A percentile compares a stretch with the other conserved stretches of the same genome.
These are phyloP conservation scores for Pinus albicaulis DNA, from an alignment of 75 land plant genomes.

Conservation along the genomic window DNA sequence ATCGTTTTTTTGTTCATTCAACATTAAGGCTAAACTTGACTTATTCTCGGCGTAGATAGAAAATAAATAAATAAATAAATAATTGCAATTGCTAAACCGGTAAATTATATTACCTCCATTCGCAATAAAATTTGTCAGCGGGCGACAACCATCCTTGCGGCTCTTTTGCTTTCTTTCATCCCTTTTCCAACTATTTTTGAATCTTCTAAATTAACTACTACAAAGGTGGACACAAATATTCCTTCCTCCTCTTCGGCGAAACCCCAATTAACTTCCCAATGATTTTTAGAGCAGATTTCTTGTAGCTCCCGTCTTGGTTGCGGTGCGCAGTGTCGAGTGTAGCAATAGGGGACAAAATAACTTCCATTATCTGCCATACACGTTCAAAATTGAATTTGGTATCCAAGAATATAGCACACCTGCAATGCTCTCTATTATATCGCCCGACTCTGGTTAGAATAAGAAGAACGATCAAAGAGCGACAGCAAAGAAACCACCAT, in stretches of 20 bases:
- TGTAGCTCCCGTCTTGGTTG: conserved; percentile 40
- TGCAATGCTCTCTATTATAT: conserved; percentile 50
- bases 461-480: neutral
- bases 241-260: conserved; percentile 3
- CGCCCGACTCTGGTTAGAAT: conserved; percentile 19
- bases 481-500: too few relatives aligned
- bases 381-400: conserved; percentile 30
- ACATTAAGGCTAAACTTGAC: too few relatives aligned
- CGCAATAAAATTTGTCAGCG: conserved; percentile 12
- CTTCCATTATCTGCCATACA: conserved; percentile 45
- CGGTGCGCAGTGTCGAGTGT: conserved; percentile 36
- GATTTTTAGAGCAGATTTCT: conserved; percentile 26
- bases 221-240: conserved; percentile 2
- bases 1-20: too few relatives aligned
- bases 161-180: conserved; percentile 7
- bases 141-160: conserved; percentile 31
- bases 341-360: conserved; percentile 37
- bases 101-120: neutral
- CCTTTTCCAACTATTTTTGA: neutral
- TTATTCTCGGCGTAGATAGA: too few relatives aligned
- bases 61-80: too few relatives aligned
- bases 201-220: conserved; percentile 19
- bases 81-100: neutral
- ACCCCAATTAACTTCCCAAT: conserved; percentile 13
- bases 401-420: conserved; percentile 52